Base-by-base conservation (phyloP, 768 basidiomycete species). In the Mrakia frigida region DNA sequence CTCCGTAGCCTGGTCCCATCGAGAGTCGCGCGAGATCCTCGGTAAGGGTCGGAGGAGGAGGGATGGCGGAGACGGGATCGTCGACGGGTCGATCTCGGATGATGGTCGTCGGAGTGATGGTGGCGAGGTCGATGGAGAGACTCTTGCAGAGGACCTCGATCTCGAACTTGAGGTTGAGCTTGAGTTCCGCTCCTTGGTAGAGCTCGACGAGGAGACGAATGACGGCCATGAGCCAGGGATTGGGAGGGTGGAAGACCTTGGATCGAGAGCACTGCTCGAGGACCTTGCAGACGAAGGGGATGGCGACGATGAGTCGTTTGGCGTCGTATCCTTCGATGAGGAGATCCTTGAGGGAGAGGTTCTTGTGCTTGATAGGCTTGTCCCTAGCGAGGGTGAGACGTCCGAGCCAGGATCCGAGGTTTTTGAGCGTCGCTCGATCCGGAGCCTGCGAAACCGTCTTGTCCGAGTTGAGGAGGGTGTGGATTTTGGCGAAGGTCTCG, bases 201-300 rank as follows among this genome's bases (percentile, higher is more conserved):
- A 99, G 87, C 82, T 99, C 97, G 61, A 90, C 92, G 63, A 98
- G 88, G 60, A 98, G 86, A 79, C 91, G 89, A 80, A 98, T 86
- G 79, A 99, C 92, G 0, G 92, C 95, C 91, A 98, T 95, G 70
- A 99, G 85, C 97, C 97, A 99, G 2, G 97, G 97, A 83, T 98
- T 99, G 35, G 97, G 97, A 28, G 94, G 91, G 81, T 88, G 91
- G 88, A 99, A 99, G 37, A 98, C 92, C 79, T 87, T 90, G 43
- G 96, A 98, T 81, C 90, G 90, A 68, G 90, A 87, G 78, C 93
- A 94, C 65, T 92, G 92, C 82, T 94, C 92, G 65, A 99, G 88
- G 1, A 94, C 91, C 84, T 97, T 97, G 89, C 96, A 98, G 52
- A 98, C 93, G 83, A 98, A 99, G 0, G 97, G 94, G 75, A 99